Evolutionary conservation across 345 rosid genomes (phyloP).

Genomic region (Aquilaria yunnanensis): DNA sequence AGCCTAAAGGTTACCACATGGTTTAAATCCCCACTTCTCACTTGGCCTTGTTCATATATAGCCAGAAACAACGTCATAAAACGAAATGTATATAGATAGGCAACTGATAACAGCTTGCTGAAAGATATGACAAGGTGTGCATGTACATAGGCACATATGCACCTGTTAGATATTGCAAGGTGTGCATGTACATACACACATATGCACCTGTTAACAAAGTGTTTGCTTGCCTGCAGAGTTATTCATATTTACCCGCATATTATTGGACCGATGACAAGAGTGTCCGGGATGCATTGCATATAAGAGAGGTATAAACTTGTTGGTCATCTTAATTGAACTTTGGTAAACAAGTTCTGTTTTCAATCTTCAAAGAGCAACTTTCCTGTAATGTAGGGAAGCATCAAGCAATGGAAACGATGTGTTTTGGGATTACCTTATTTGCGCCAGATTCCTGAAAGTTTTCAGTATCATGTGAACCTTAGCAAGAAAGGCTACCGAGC

Average conservation of each 20-base stretch:
- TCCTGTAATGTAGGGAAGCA: slow-evolving; percentile 7
- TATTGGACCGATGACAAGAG: slow-evolving; percentile 31
- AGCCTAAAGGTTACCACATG: too few species aligned
- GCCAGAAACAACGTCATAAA: too few species aligned
- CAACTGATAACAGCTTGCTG: too few species aligned
- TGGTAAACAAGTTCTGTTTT: not conserved
- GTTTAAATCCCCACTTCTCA: too few species aligned
- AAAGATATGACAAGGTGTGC: too few species aligned
- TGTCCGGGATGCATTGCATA: slow-evolving; percentile 32
- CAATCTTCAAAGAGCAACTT: not conserved
- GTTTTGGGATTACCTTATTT: slow-evolving; percentile 16
- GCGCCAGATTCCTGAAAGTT: slow-evolving; percentile 6
- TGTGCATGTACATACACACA: too few species aligned
- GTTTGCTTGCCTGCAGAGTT: slow-evolving; percentile 15
- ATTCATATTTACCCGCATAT: slow-evolving; percentile 22
- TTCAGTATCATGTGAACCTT: slow-evolving; percentile 16
- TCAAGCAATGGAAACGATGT: slow-evolving; percentile 26
- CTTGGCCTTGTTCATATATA: too few species aligned
- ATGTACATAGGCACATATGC: too few species aligned
- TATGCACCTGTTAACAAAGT: too few species aligned
- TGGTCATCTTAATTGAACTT: not conserved
- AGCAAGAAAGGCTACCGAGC: slow-evolving; percentile 9
- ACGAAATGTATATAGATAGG: too few species aligned
- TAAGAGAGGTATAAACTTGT: slow-evolving; percentile 29
- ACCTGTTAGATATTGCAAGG: too few species aligned